phyloP scores from a whole-genome alignment of 1,284 basidiomycete species.

The Tausonia pullulans region DNA sequence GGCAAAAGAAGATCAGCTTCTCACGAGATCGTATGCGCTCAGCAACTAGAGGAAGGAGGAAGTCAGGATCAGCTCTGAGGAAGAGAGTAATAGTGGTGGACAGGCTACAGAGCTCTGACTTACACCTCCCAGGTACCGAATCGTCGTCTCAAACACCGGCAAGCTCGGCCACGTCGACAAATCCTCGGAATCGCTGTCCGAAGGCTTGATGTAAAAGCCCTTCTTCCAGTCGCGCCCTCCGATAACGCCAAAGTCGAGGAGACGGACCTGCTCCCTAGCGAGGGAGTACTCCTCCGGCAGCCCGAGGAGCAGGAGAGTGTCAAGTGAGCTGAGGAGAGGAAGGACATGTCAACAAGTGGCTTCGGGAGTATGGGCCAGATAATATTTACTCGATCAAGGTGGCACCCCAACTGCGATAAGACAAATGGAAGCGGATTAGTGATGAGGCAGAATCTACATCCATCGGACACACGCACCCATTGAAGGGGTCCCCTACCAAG shows the following conservation, averaged over 20 bases:
- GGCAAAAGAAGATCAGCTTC: too few species aligned
- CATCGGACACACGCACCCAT: slow-evolving; percentile 23
- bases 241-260: slow-evolving; percentile 48
- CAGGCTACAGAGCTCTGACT: too few species aligned
- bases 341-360: neutral
- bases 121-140: slow-evolving; percentile 57
- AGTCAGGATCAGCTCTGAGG: neutral
- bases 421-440: too few species aligned
- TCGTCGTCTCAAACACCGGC: slow-evolving; percentile 60
- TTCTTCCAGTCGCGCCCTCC: neutral
- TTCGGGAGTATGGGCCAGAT: neutral
- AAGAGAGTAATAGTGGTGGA: too few species aligned
- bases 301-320: slow-evolving; percentile 80
- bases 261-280: slow-evolving; percentile 56
- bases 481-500: slow-evolving; percentile 29
- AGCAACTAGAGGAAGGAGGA: slow-evolving; percentile 33
- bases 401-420: neutral
- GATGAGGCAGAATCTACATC: too few species aligned
- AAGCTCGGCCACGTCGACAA: slow-evolving; percentile 19
- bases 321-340: slow-evolving; percentile 43
- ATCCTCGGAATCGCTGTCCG: slow-evolving; percentile 16
- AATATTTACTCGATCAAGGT: slow-evolving; percentile 8
- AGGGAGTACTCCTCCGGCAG: slow-evolving; percentile 64
- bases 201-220: too few species aligned
- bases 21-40: slow-evolving; percentile 53